These are phyloP conservation scores for Apophysomyces sp. DNA, from an alignment of 371 early-diverging fungal species.

Conservation along the genomic window DNA sequence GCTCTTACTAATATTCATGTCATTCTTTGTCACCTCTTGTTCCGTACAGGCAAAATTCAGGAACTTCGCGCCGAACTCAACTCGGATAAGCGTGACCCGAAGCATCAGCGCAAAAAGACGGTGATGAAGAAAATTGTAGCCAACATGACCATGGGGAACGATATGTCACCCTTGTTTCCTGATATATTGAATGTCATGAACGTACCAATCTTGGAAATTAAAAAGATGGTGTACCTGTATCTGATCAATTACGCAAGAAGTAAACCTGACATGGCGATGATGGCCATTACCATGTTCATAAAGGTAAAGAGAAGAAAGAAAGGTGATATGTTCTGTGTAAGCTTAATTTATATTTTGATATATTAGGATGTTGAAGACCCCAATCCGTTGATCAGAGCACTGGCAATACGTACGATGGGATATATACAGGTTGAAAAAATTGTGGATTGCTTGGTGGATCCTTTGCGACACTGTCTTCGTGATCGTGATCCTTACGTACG, in stretches of 20 bases:
- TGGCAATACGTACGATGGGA: slow-evolving; percentile 97
- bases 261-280: slow-evolving; percentile 96
- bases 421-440: slow-evolving; percentile 96
- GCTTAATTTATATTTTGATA: not conserved
- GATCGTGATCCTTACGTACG: slow-evolving; percentile 79
- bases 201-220: slow-evolving; percentile 55
- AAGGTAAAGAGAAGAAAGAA: slow-evolving; percentile 55
- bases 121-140: slow-evolving; percentile 96
- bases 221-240: slow-evolving; percentile 93
- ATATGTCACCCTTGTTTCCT: slow-evolving; percentile 89
- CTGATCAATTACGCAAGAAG: slow-evolving; percentile 93
- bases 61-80: slow-evolving; percentile 91
- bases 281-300: slow-evolving; percentile 96
- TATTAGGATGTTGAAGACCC: slow-evolving; percentile 86
- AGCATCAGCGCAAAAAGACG: slow-evolving; percentile 83
- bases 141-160: slow-evolving; percentile 99
- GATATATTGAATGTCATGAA: slow-evolving; percentile 62
- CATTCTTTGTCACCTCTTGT: not conserved
- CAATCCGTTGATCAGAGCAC: slow-evolving; percentile 93
- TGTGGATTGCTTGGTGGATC: slow-evolving; percentile 80
- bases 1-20: not conserved
- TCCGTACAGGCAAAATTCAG: slow-evolving; percentile 84
- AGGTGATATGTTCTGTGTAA: not conserved
- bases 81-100: slow-evolving; percentile 88
- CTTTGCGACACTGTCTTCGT: slow-evolving; percentile 80